Conservation (phyloP, 1,284 basidiomycete genomes). For the Taiwanofungus camphoratus region DNA sequence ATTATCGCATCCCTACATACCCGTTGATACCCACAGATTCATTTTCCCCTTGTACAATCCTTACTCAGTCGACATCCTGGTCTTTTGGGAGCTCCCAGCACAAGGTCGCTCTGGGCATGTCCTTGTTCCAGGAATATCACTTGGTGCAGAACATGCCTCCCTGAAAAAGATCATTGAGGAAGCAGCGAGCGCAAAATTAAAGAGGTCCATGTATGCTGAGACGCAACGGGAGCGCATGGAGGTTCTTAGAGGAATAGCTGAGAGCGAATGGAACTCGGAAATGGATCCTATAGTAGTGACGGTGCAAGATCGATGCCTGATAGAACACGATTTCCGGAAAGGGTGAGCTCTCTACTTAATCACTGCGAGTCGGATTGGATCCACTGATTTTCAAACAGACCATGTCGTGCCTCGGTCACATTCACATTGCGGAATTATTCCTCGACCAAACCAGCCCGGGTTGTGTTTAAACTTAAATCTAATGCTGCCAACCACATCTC, state of each 20-base stretch:
- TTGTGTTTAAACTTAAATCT: constrained; percentile 43
- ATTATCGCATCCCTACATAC: constrained; percentile 58
- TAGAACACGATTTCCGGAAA: constrained; percentile 58
- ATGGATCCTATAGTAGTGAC: constrained; percentile 64
- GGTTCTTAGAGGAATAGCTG: constrained; percentile 59
- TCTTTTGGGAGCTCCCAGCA: constrained; percentile 68
- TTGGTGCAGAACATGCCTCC: constrained; percentile 65
- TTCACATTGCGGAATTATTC: constrained; percentile 71
- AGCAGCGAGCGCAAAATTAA: constrained; percentile 58
- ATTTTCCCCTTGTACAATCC: constrained; percentile 83
- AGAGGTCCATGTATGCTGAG: constrained; percentile 85
- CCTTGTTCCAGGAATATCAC: constrained; percentile 49
- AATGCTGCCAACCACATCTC: constrained; percentile 20
- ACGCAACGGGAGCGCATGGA: constrained; percentile 68
- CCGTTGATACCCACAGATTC: constrained; percentile 39
- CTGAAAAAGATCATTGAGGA: constrained; percentile 52
- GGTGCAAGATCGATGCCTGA: constrained; percentile 33
- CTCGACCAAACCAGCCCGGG: constrained; percentile 47
- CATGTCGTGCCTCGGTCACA: constrained; percentile 47
- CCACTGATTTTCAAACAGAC: constrained; percentile 33
- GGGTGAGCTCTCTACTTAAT: constrained; percentile 44
- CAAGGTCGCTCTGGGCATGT: constrained; percentile 57
- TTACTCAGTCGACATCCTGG: constrained; percentile 59
- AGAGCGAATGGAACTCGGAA: constrained; percentile 74
- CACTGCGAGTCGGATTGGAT: neutral